phyloP scores from a whole-genome alignment of 768 basidiomycete species.

The Phlebiopsis gigantea region DNA sequence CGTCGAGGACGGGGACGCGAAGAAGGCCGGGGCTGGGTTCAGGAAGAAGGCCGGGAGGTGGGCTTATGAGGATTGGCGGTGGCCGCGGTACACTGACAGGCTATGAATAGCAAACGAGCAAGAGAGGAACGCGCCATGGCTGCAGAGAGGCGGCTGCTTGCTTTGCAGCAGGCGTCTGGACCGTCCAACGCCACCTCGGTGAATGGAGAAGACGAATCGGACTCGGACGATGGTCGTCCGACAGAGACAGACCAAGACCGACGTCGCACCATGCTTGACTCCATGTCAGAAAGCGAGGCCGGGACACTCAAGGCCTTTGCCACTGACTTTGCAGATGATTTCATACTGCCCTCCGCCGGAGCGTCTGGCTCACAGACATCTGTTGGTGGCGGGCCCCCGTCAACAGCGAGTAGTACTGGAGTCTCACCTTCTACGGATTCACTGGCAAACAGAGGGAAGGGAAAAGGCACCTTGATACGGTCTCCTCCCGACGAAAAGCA shows the following conservation, averaged over 20 bases:
- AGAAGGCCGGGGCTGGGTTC: constrained; percentile 54
- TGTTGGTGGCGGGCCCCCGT: not conserved
- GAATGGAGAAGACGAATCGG: constrained; percentile 1
- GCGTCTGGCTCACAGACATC: not conserved
- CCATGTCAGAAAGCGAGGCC: constrained; percentile 36
- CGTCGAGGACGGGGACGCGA: constrained; percentile 29
- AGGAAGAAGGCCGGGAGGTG: constrained; percentile 69
- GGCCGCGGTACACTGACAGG: not conserved
- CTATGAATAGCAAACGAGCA: constrained; percentile 58
- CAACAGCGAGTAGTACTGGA: too few species aligned
- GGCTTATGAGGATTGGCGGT: constrained; percentile 9
- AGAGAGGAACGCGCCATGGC: constrained; percentile 75
- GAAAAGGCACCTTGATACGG: not conserved
- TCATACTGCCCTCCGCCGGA: constrained; percentile 32
- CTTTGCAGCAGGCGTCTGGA: constrained; percentile 30
- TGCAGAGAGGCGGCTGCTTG: constrained; percentile 55
- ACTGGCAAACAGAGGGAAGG: not conserved
- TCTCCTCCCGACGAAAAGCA: too few species aligned
- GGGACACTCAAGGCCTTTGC: constrained; percentile 34
- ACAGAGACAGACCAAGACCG: constrained; percentile 42
- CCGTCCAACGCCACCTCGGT: not conserved
- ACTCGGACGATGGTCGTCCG: constrained; percentile 6
- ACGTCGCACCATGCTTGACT: constrained; percentile 45
- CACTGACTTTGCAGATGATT: constrained; percentile 46
- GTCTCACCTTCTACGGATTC: too few species aligned